Evolutionary conservation across 768 basidiomycete genomes (phyloP).

Genomic region (Collybia nuda): DNA sequence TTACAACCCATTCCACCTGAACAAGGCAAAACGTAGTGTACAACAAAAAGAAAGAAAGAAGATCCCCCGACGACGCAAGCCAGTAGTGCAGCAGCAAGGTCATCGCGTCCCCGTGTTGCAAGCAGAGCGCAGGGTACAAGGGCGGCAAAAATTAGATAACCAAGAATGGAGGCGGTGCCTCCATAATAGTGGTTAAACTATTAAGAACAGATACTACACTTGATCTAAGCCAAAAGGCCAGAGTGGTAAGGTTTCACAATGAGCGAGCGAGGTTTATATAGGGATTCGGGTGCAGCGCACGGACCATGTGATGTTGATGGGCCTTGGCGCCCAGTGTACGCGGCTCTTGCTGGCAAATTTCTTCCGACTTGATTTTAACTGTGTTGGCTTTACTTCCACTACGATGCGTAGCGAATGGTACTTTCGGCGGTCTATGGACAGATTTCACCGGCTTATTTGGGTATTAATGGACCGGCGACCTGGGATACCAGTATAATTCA

Average conservation of each 20-base stretch:
- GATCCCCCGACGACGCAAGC: constrained; percentile 67
- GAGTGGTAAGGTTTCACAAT: constrained; percentile 63
- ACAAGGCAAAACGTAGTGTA: constrained; percentile 1
- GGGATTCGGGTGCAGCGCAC: constrained; percentile 1
- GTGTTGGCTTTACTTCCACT: neutral
- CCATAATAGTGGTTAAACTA: constrained; percentile 72
- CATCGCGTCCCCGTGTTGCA: constrained; percentile 53
- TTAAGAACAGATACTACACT: constrained; percentile 98
- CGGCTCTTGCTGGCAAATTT: no score
- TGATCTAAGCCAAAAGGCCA: constrained; percentile 97
- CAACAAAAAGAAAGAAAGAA: constrained; percentile 21
- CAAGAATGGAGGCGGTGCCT: constrained; percentile 52
- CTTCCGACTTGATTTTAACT: neutral
- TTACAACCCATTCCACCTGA: constrained; percentile 7
- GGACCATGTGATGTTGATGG: constrained; percentile 7
- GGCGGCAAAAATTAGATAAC: constrained; percentile 60
- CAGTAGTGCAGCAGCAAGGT: constrained; percentile 54
- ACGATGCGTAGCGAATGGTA: no score
- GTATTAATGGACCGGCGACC: no score
- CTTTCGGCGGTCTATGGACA: neutral
- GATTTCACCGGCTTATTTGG: no score
- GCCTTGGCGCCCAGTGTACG: neutral
- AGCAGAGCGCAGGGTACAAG: constrained; percentile 51
- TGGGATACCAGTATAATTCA: no score
- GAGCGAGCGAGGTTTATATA: constrained; percentile 6